Evolutionary conservation across 164 flowering plant genomes (phyloP).

Genomic region (Dillenia turbinata): DNA sequence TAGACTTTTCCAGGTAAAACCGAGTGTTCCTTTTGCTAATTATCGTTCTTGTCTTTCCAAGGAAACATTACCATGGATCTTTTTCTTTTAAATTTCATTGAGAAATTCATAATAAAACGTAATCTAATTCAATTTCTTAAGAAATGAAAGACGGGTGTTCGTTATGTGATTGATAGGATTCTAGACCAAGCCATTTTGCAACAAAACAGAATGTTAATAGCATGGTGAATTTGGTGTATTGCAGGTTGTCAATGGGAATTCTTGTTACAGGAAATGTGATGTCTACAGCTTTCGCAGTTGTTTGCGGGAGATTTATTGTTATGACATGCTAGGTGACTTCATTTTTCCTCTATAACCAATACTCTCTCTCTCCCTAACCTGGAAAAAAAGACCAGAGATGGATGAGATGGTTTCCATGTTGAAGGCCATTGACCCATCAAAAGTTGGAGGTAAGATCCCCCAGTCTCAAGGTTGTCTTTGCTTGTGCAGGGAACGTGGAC

Average conservation of each 20-base stretch:
- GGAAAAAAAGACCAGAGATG: conserved; percentile 93
- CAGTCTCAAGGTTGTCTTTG: conserved; percentile 78
- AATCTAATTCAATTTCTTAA: too few relatives aligned
- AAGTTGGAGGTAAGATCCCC: conserved; percentile 95
- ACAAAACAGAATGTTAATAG: background rate
- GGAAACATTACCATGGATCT: too few relatives aligned
- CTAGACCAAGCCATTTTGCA: too few relatives aligned
- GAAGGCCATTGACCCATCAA: conserved; percentile 83
- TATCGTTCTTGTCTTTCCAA: background rate
- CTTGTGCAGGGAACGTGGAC: conserved; percentile 70
- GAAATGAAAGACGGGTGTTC: too few relatives aligned
- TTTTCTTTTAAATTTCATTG: too few relatives aligned
- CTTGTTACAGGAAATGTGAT: conserved; percentile 92
- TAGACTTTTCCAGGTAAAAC: too few relatives aligned
- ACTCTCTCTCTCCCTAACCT: conserved; percentile 37
- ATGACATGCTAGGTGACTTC: conserved; percentile 92
- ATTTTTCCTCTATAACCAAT: too few relatives aligned
- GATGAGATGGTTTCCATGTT: conserved; percentile 85
- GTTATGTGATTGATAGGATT: too few relatives aligned
- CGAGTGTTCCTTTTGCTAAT: background rate
- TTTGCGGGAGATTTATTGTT: conserved; percentile 96
- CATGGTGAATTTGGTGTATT: conserved; percentile 13
- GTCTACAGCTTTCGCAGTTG: conserved; percentile 98
- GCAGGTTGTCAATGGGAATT: conserved; percentile 91
- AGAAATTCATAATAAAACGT: too few relatives aligned